Base-by-base conservation (phyloP, 345 rosid species). In the Turritis glabra region DNA sequence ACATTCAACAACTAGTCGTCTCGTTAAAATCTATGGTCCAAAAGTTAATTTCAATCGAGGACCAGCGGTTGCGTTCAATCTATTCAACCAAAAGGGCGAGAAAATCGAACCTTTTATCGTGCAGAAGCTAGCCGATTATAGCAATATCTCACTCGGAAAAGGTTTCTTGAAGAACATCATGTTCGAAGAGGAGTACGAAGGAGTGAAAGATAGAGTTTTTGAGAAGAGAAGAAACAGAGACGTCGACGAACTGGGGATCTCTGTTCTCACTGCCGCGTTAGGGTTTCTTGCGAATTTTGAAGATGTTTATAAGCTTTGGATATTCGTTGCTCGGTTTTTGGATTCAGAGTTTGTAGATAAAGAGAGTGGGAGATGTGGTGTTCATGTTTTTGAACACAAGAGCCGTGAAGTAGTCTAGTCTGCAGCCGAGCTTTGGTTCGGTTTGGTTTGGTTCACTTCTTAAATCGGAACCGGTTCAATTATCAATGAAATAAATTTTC, bases 321-420 rank as follows among this genome's bases (percentile, higher is more conserved):
- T 82, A 10, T 94, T 94, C 58, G 77, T 94, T 79, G 92, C 96
- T 64, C 90, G 75, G 83, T 94, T 94, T 78, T 80, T 88, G 76
- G 97, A 94, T 80, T 90, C 97, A 17, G 96, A 91, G 64, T 91
- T 91, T 77, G 89, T 88, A 67, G 97, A 91, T 82, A 90, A 88
- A 77, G 96, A 90, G 65, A 72, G 85, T 61, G 89, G 87, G 88
- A 70, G 76, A 70, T 71, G 53, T 64, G 80, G 80, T 5, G 23
- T 70, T 69, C 74, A 76, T 75, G 74, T 68, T 46, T 69, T 70
- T 63, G 71, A 70, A 58, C 53, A 70, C 7, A 21, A 21, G 53
- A 71, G 21, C 59, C 72, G 80, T 47, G 80, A 77, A 77, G 37
- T 77, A 21, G 33, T 77, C 41, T 77, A 77, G 75, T 40, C 18